Conservation (phyloP, 2,329 filamentous ascomycete species). For the Colletotrichum gloeosporioides region DNA sequence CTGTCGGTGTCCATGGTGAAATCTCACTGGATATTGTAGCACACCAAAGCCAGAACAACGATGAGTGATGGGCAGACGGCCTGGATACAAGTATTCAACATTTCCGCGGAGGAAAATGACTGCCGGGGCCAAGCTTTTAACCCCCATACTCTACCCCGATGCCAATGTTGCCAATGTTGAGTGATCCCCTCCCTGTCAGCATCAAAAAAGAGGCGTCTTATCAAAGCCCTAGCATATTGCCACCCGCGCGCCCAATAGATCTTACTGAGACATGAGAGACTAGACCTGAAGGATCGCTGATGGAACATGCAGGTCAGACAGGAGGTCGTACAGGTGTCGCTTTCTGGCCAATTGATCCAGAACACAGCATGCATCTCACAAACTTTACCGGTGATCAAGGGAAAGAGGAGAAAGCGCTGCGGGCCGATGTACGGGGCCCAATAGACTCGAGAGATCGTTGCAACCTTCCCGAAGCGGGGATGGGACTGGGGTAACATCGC, state of each 20-base stretch:
- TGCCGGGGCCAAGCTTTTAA: slow-evolving; percentile 16
- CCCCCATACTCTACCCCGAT: not conserved
- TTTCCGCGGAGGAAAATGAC: not conserved
- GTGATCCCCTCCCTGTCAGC: not conserved
- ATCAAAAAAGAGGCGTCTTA: not conserved
- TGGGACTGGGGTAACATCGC: not conserved
- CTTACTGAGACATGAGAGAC: not conserved
- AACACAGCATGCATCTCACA: slow-evolving; percentile 1
- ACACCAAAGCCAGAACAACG: not conserved
- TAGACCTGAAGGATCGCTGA: not conserved
- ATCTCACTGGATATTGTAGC: not conserved
- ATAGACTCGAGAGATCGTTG: not conserved
- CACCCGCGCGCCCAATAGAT: not conserved
- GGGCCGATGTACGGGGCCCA: not conserved
- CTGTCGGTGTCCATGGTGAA: not conserved
- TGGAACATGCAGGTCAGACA: slow-evolving; percentile 10
- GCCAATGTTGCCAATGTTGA: not conserved
- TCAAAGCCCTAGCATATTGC: not conserved
- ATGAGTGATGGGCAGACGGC: not conserved
- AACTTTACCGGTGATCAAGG: not conserved
- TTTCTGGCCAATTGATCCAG: not conserved
- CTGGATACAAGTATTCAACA: not conserved
- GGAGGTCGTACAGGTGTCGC: not conserved
- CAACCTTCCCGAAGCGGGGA: slow-evolving; percentile 7
- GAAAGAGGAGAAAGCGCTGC: not conserved